Conservation (phyloP, 169 alveolate species). For the Plasmodium relictum region DNA sequence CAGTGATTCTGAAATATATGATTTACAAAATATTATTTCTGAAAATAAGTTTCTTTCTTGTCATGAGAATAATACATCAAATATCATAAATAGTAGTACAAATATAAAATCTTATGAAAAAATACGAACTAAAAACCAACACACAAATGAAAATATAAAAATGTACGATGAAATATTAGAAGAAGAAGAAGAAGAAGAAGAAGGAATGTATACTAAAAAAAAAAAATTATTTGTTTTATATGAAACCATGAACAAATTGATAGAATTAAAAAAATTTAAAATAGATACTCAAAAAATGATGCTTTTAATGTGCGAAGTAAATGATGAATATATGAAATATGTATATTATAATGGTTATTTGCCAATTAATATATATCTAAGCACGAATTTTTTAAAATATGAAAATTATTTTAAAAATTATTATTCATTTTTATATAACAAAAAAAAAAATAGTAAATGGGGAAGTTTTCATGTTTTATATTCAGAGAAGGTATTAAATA, state of each 20-base stretch:
- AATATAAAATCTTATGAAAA: too few species aligned
- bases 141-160: too few species aligned
- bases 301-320: conserved; percentile 54
- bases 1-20: not conserved
- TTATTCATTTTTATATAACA: conserved; percentile 38
- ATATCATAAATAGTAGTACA: not conserved
- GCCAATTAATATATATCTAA: conserved; percentile 50
- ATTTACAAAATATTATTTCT: not conserved
- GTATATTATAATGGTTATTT: conserved; percentile 47
- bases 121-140: too few species aligned
- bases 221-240: conserved; percentile 21
- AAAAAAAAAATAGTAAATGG: conserved; percentile 34
- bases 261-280: conserved; percentile 19
- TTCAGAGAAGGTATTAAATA: not conserved
- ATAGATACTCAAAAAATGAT: conserved; percentile 34
- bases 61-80: not conserved
- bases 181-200: not conserved
- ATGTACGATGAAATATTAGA: not conserved
- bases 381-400: conserved; percentile 43
- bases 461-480: conserved; percentile 63
- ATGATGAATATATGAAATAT: conserved; percentile 54
- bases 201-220: not conserved
- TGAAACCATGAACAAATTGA: conserved; percentile 38
- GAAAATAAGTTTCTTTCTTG: not conserved
- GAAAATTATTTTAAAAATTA: conserved; percentile 22